These are phyloP conservation scores for Barnettozyma hawaiiensis DNA, from an alignment of 1,139 yeast species.

Conservation along the genomic window DNA sequence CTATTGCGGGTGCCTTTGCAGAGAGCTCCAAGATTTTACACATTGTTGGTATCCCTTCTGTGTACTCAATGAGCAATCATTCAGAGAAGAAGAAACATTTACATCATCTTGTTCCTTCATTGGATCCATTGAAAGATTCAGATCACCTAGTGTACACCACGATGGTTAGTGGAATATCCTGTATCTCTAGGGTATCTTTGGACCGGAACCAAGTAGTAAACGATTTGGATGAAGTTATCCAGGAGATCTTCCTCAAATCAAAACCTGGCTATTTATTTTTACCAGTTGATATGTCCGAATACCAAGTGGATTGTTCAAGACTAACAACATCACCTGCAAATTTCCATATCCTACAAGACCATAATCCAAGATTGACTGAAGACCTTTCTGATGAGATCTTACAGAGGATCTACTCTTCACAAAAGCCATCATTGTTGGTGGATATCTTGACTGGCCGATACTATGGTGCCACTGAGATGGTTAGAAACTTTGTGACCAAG, in stretches of 20 bases:
- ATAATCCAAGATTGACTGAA: slow-evolving; percentile 30
- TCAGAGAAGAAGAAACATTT: slow-evolving; percentile 26
- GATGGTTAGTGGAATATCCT: slow-evolving; percentile 51
- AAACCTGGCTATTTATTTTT: slow-evolving; percentile 78
- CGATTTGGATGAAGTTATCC: slow-evolving; percentile 61
- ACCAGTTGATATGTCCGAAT: slow-evolving; percentile 63
- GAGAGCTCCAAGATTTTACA: slow-evolving; percentile 61
- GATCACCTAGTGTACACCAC: slow-evolving; percentile 55
- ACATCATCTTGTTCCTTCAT: slow-evolving; percentile 60
- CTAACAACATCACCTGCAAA: slow-evolving; percentile 20
- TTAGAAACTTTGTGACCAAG: slow-evolving; percentile 39
- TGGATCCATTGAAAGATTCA: slow-evolving; percentile 37
- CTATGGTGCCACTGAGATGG: slow-evolving; percentile 33
- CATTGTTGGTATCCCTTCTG: slow-evolving; percentile 58
- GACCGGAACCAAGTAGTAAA: slow-evolving; percentile 43
- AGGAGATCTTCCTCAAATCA: slow-evolving; percentile 47
- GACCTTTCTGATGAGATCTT: slow-evolving; percentile 44
- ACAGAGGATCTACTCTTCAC: slow-evolving; percentile 43
- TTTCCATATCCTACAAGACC: slow-evolving; percentile 21
- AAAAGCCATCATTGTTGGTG: slow-evolving; percentile 53
- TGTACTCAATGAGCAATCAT: slow-evolving; percentile 32
- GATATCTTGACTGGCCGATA: slow-evolving; percentile 60
- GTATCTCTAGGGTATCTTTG: slow-evolving; percentile 51
- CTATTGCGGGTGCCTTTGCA: slow-evolving; percentile 62
- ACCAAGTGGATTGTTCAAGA: slow-evolving; percentile 38